Conservation (phyloP, 352 stramenopile species). For the Globisporangium nagaii region DNA sequence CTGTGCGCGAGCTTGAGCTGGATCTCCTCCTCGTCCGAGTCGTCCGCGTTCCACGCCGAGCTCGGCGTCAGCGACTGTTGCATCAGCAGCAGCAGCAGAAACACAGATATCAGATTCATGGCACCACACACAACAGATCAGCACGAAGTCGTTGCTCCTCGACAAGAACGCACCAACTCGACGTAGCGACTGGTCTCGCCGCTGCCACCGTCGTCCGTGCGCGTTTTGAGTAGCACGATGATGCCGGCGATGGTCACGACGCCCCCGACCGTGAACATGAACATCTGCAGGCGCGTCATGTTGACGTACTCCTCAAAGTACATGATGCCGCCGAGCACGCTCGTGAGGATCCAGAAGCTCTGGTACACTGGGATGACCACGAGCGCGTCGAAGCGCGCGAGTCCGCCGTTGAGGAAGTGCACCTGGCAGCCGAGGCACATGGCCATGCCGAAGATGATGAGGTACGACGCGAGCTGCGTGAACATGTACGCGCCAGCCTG, state of each 20-base stretch:
- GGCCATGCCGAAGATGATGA: slow-evolving; percentile 65
- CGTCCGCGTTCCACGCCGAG: slow-evolving; percentile 71
- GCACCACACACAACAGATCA: too few relatives aligned
- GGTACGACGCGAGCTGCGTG: slow-evolving; percentile 67
- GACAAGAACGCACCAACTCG: slow-evolving; percentile 62
- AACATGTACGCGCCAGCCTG: slow-evolving; percentile 71
- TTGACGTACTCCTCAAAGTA: slow-evolving; percentile 90
- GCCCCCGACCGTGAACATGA: slow-evolving; percentile 77
- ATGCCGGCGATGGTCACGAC: slow-evolving; percentile 77
- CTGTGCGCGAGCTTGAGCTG: slow-evolving; percentile 43
- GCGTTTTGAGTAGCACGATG: slow-evolving; percentile 65
- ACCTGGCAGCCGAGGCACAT: slow-evolving; percentile 78
- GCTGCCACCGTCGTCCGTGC: slow-evolving; percentile 14
- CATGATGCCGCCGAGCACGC: slow-evolving; percentile 88
- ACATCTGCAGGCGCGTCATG: slow-evolving; percentile 71
- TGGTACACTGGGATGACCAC: slow-evolving; percentile 89
- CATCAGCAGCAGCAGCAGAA: slow-evolving; percentile 1
- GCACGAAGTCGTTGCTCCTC: too few relatives aligned
- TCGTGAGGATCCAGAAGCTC: slow-evolving; percentile 89
- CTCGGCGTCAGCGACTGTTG: slow-evolving; percentile 66
- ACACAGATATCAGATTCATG: background rate
- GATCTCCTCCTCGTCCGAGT: slow-evolving; percentile 82
- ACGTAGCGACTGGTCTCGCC: slow-evolving; percentile 41
- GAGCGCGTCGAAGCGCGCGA: slow-evolving; percentile 86
- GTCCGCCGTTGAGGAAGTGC: slow-evolving; percentile 85